Base-by-base conservation (phyloP, 768 basidiomycete genomes). In the Polyporus arcularius region DNA sequence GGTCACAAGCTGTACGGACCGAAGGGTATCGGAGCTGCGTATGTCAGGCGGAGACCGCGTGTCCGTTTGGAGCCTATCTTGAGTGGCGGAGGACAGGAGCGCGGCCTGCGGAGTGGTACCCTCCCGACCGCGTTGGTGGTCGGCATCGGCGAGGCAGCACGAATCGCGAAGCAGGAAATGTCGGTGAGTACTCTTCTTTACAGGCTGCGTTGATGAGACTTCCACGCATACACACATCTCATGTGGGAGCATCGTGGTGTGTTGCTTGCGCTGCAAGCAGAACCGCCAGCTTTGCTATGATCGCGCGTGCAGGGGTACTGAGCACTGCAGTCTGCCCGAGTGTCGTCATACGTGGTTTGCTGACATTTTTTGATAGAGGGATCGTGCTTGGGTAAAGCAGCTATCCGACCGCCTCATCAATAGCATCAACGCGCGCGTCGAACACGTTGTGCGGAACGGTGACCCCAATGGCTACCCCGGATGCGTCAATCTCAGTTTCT, bases 1-100 rank as follows among this genome's bases (percentile, higher is more conserved):
- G 97, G 92, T 1, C 97, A 99, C 80, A 99, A 99, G 79, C 75
- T 99, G 4, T 99, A 99, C 73, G 97, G 97, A 2, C 97, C 97
- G 4, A 99, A 99, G 74, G 97, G 97, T 7, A 75, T 98, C 35
- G 97, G 97, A 42, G 95, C 93, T 16, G 89, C 90, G 5, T 99
- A 98, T 75, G 95, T 99, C 52, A 82, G 97, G 62, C 78, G 97
- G 69, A 76, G 95, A 68, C 97, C 97, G 8, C 80, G 97, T 62
- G 97, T 98, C 41, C 82, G 97, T 54, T 76, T 98, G 67, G 97
- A 98, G 71, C 97, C 97, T 1, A 90, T 99, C 65, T 76, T 99
- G 54, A 94, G 86, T 67, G 97, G 97, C 60, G 97, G 97, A 64
- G 97, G 97, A 10, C 97, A 99, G 75, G 97, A 99, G 78, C 84